phyloP scores from a whole-genome alignment of 805 yeast genomes.

The Saccharomycopsis oosterbeekiorum region DNA sequence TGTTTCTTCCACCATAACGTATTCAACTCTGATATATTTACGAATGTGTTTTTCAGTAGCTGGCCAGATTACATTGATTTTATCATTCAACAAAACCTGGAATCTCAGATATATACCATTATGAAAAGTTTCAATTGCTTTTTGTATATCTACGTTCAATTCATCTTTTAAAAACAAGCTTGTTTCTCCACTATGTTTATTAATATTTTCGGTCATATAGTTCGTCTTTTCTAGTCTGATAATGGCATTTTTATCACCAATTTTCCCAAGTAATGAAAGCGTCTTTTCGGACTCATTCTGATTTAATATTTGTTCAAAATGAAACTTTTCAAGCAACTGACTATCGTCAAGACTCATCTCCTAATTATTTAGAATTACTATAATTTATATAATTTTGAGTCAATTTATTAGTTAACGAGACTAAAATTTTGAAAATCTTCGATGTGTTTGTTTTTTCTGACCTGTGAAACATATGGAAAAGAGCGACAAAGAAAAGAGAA shows the following conservation, averaged over 20 bases:
- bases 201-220: constrained; percentile 27
- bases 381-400: too few species aligned
- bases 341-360: background rate
- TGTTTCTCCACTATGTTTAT: background rate
- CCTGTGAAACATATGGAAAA: too few species aligned
- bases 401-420: too few species aligned
- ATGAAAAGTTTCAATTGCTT: constrained; percentile 29
- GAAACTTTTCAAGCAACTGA: constrained; percentile 27
- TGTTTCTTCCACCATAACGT: constrained; percentile 65
- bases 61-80: constrained; percentile 74
- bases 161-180: background rate
- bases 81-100: constrained; percentile 53
- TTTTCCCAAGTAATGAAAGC: constrained; percentile 58
- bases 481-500: too few species aligned
- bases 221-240: constrained; percentile 65
- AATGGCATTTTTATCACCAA: constrained; percentile 54
- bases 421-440: too few species aligned
- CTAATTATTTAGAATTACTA: background rate
- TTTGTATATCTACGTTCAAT: background rate
- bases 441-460: too few species aligned
- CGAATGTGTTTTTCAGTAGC: constrained; percentile 79
- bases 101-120: constrained; percentile 86
- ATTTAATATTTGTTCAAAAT: constrained; percentile 36
- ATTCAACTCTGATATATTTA: constrained; percentile 56
- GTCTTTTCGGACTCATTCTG: constrained; percentile 61